Percentiles rank a stretch among this genome's conserved stretches.
phyloP scores from a whole-genome alignment of 164 flowering plant species.

The Umbilicus rupestris region DNA sequence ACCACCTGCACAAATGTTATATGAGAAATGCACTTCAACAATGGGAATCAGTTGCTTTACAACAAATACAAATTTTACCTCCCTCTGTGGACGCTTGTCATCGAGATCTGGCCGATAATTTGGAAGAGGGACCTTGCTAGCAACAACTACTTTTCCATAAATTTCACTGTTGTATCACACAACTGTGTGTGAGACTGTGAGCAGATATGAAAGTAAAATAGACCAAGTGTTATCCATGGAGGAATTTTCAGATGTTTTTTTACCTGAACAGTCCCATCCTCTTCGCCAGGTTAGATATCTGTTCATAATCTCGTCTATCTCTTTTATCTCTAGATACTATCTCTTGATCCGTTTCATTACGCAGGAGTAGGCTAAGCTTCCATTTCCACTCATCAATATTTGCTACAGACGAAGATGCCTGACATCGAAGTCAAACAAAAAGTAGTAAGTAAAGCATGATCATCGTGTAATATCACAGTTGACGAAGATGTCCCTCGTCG shows the following conservation, averaged over 20 bases:
- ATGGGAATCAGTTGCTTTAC: background rate
- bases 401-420: constrained; percentile 92
- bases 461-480: background rate
- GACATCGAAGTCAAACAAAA: constrained; percentile 8
- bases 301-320: constrained; percentile 90
- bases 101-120: constrained; percentile 96
- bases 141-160: constrained; percentile 93
- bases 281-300: constrained; percentile 77
- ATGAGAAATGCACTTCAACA: background rate
- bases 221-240: background rate
- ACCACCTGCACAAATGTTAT: constrained; percentile 52
- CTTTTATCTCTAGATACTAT: constrained; percentile 80
- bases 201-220: background rate
- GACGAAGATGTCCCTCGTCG: background rate
- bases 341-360: constrained; percentile 70
- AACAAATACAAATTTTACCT: constrained; percentile 40
- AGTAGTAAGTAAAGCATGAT: background rate
- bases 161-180: constrained; percentile 37
- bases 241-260: background rate
- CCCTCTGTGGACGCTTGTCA: constrained; percentile 94
- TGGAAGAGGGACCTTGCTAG: constrained; percentile 94
- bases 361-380: constrained; percentile 80
- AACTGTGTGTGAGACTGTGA: background rate
- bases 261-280: constrained; percentile 96
- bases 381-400: constrained; percentile 98